Percentiles rank a stretch among this genome's conserved stretches.
These are phyloP conservation scores for Brassica cretica DNA, from an alignment of 345 rosid genomes.

Conservation along the genomic window DNA sequence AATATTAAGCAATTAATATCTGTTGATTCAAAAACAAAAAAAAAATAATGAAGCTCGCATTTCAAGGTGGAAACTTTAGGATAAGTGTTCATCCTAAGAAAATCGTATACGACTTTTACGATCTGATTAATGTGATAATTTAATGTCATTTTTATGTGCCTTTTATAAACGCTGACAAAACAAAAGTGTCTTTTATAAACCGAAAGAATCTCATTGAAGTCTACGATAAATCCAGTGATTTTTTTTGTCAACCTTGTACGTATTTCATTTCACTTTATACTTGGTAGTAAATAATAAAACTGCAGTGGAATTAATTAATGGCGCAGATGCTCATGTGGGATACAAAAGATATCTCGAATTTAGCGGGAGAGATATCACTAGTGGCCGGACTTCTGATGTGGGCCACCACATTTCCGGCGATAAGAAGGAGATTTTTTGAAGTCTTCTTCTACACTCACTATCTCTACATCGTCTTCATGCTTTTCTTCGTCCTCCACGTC, in stretches of 20 bases:
- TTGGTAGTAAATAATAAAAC: background rate
- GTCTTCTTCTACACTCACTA: constrained; percentile 78
- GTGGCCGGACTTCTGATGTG: constrained; percentile 60
- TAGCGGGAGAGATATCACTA: constrained; percentile 73
- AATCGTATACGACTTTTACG: background rate
- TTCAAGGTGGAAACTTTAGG: constrained; percentile 14
- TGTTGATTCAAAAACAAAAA: background rate
- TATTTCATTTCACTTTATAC: background rate
- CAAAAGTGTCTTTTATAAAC: background rate
- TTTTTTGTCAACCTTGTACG: background rate
- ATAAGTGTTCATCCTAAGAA: background rate
- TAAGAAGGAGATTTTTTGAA: constrained; percentile 67
- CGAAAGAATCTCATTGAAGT: background rate
- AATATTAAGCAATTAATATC: constrained; percentile 6
- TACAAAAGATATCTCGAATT: constrained; percentile 45
- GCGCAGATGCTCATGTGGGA: constrained; percentile 58
- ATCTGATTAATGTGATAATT: constrained; percentile 36
- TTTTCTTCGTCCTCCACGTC: constrained; percentile 70
- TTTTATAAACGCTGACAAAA: too few species aligned
- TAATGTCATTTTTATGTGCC: background rate
- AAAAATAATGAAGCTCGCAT: background rate
- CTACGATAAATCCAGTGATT: background rate
- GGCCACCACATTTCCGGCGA: constrained; percentile 62
- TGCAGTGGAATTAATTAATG: constrained; percentile 1
- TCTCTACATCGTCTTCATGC: constrained; percentile 63